phyloP scores from a whole-genome alignment of 495 filamentous ascomycete genomes.

The Lindgomyces ingoldianus region DNA sequence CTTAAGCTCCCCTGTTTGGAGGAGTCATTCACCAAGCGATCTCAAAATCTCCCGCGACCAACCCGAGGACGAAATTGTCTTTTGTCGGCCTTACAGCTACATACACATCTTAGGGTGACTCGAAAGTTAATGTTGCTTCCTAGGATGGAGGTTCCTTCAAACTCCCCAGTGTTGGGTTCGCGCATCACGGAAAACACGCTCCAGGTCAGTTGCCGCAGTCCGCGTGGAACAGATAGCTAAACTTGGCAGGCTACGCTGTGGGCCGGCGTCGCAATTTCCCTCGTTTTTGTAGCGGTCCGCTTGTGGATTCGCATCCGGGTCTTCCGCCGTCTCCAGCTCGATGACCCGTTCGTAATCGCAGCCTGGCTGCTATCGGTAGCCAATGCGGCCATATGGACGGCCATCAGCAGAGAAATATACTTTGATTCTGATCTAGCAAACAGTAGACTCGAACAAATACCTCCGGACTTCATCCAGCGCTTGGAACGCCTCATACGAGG shows the following conservation, averaged over 20 bases:
- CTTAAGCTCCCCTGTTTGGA: no score
- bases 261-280: background rate
- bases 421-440: background rate
- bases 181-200: background rate
- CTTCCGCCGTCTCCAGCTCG: background rate
- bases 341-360: conserved; percentile 10
- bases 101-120: no score
- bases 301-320: conserved; percentile 1
- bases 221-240: background rate
- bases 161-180: background rate
- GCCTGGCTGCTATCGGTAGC: conserved; percentile 2
- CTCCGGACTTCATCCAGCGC: conserved; percentile 3
- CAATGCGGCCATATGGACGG: background rate
- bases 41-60: no score
- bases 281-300: background rate
- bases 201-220: background rate
- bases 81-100: no score
- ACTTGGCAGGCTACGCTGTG: background rate
- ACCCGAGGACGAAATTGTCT: no score
- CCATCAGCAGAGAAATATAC: background rate
- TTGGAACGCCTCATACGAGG: background rate
- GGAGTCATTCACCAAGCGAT: no score
- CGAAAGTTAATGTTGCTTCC: no score
- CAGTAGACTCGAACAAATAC: background rate
- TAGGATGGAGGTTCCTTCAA: no score